A percentile compares a stretch with the other conserved stretches of the same genome.
phyloP scores from a whole-genome alignment of 1,284 basidiomycete species.

The Sphaerobolus stellatus region DNA sequence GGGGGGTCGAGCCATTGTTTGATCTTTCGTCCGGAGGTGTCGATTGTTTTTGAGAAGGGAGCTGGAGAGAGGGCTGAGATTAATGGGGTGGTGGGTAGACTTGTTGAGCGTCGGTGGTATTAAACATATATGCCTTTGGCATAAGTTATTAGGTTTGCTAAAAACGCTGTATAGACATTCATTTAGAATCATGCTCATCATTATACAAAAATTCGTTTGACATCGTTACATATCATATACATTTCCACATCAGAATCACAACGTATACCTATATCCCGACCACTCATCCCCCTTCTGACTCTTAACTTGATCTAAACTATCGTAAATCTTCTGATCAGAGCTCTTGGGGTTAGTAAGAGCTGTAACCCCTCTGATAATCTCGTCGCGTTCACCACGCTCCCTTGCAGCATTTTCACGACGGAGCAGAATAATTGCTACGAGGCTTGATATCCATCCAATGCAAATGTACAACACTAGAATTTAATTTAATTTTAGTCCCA shows the following conservation, averaged over 20 bases:
- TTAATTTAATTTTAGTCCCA: no score
- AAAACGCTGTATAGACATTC: no score
- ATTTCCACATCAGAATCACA: slow-evolving; percentile 1
- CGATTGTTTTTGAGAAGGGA: no score
- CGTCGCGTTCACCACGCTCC: slow-evolving; percentile 64
- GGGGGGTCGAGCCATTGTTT: slow-evolving; percentile 49
- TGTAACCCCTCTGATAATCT: slow-evolving; percentile 54
- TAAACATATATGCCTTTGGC: no score
- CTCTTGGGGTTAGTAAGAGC: background rate
- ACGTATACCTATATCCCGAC: slow-evolving; percentile 12
- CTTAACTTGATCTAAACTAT: slow-evolving; percentile 9
- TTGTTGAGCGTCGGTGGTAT: no score
- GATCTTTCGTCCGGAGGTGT: slow-evolving; percentile 33
- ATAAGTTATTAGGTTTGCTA: no score
- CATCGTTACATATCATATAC: no score
- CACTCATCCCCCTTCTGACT: slow-evolving; percentile 7
- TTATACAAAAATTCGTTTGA: no score
- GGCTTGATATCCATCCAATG: slow-evolving; percentile 57
- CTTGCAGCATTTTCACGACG: slow-evolving; percentile 60
- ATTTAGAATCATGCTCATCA: no score
- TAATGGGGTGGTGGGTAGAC: no score
- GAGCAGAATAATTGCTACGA: slow-evolving; percentile 47
- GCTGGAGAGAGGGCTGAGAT: no score
- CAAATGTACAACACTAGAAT: slow-evolving; percentile 58
- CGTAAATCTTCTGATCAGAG: background rate